Evolutionary conservation across 352 stramenopile genomes (phyloP).

Genomic region (Phytophthora fragariaefolia): DNA sequence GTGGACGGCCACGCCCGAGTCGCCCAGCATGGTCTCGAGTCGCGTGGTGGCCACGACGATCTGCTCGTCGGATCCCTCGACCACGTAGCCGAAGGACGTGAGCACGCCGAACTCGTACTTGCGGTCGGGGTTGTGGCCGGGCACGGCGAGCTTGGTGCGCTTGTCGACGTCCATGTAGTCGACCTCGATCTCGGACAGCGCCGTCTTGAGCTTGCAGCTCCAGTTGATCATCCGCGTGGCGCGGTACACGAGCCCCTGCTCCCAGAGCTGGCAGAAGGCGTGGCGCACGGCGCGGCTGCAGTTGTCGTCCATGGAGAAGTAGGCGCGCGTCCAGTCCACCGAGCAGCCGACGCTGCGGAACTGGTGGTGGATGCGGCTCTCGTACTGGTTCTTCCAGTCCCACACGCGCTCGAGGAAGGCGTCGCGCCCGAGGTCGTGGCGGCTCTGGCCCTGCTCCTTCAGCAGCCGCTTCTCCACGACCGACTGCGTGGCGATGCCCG

Average conservation of each 20-base stretch:
- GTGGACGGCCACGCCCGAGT: slow-evolving; percentile 98
- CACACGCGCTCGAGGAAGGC: slow-evolving; percentile 95
- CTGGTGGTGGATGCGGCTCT: slow-evolving; percentile 86
- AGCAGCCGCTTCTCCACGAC: slow-evolving; percentile 91
- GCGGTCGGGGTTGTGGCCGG: slow-evolving; percentile 94
- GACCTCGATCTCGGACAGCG: slow-evolving; percentile 97
- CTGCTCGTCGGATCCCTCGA: slow-evolving; percentile 91
- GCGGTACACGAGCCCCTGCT: slow-evolving; percentile 97
- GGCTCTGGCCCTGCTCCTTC: slow-evolving; percentile 82
- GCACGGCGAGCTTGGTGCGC: slow-evolving; percentile 95
- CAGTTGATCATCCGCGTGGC: slow-evolving; percentile 99
- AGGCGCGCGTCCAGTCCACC: slow-evolving; percentile 97
- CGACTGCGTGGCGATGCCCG: slow-evolving; percentile 98
- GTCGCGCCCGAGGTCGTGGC: slow-evolving; percentile 92
- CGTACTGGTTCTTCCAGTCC: slow-evolving; percentile 97
- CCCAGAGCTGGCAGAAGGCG: slow-evolving; percentile 95
- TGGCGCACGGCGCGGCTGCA: slow-evolving; percentile 97
- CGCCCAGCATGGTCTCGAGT: slow-evolving; percentile 99
- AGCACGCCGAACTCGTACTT: slow-evolving; percentile 99
- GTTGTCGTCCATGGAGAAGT: slow-evolving; percentile 99
- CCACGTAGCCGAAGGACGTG: slow-evolving; percentile 97
- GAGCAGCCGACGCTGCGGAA: slow-evolving; percentile 93
- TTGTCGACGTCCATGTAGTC: slow-evolving; percentile 99
- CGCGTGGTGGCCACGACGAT: slow-evolving; percentile 94
- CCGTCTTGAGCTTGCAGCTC: slow-evolving; percentile 98